A percentile compares a stretch with the other conserved stretches of the same genome.
Evolutionary conservation across 495 filamentous ascomycete species (phyloP).

Genomic region (Penicillium chermesinum): DNA sequence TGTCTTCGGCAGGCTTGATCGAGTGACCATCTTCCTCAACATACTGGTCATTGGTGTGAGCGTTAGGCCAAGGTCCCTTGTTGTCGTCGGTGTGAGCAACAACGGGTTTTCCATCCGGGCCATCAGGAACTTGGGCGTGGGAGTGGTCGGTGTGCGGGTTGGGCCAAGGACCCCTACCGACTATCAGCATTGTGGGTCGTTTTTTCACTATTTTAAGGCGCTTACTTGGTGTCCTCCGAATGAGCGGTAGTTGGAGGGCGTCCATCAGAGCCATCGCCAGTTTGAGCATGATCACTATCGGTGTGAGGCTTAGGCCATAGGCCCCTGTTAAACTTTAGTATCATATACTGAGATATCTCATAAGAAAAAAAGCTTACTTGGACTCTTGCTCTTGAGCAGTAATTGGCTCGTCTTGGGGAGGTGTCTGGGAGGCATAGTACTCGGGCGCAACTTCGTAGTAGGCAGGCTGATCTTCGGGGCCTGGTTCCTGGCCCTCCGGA

Average conservation of each 20-base stretch:
- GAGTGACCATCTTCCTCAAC: slow-evolving; percentile 6
- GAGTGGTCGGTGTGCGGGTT: slow-evolving; percentile 2
- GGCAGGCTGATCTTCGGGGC: not conserved
- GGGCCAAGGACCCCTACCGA: slow-evolving; percentile 1
- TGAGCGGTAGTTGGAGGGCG: slow-evolving; percentile 6
- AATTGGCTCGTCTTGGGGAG: slow-evolving; percentile 3
- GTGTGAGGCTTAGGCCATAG: slow-evolving; percentile 9
- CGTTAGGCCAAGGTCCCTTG: slow-evolving; percentile 12
- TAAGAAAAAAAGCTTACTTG: not conserved
- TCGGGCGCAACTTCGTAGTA: slow-evolving; percentile 2
- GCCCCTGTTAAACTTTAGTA: not conserved
- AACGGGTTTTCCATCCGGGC: not conserved
- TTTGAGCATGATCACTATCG: slow-evolving; percentile 8
- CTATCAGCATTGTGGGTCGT: not conserved
- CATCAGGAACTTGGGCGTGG: slow-evolving; percentile 2
- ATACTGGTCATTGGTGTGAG: slow-evolving; percentile 11
- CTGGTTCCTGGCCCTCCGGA: not conserved
- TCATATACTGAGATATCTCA: not conserved
- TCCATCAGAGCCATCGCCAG: slow-evolving; percentile 5
- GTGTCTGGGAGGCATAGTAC: not conserved
- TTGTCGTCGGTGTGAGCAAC: slow-evolving; percentile 3
- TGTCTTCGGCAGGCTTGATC: slow-evolving; percentile 11
- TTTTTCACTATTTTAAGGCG: too few relatives aligned
- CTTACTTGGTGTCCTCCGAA: slow-evolving; percentile 9
- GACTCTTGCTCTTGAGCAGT: slow-evolving; percentile 8